Conservation (phyloP, 2,329 filamentous ascomycete species). For the Fusarium hostae region DNA sequence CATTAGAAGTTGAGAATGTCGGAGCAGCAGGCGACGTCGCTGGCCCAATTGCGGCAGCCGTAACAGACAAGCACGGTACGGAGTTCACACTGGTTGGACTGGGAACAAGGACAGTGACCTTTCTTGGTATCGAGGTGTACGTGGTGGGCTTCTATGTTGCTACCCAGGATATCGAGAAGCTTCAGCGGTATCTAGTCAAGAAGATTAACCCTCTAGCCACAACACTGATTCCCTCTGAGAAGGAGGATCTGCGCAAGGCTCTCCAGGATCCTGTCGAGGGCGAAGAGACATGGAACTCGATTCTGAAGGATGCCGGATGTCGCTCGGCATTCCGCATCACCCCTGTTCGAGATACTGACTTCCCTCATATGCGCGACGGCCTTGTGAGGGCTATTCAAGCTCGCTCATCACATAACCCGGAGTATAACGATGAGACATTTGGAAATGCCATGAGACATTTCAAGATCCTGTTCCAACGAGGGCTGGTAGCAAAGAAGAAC, state of each 20-base stretch:
- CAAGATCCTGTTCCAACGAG: constrained; percentile 82
- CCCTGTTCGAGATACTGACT: constrained; percentile 94
- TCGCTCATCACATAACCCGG: constrained; percentile 68
- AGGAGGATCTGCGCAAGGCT: constrained; percentile 73
- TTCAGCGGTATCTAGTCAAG: constrained; percentile 82
- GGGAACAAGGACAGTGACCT: constrained; percentile 89
- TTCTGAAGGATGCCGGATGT: constrained; percentile 75
- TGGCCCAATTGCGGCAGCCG: constrained; percentile 52
- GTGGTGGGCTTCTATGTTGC: constrained; percentile 93
- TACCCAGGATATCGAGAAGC: constrained; percentile 79
- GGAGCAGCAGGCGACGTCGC: constrained; percentile 40
- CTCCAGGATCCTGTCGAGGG: constrained; percentile 77
- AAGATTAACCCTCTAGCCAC: constrained; percentile 82
- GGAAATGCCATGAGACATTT: constrained; percentile 80
- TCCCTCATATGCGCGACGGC: constrained; percentile 89
- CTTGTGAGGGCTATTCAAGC: constrained; percentile 87
- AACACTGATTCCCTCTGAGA: constrained; percentile 84
- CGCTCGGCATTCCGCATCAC: constrained; percentile 84
- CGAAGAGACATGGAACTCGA: constrained; percentile 77
- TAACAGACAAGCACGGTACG: constrained; percentile 56
- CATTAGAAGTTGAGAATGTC: constrained; percentile 68
- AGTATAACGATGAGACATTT: constrained; percentile 78
- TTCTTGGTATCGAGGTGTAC: constrained; percentile 91
- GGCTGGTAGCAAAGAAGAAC: constrained; percentile 81
- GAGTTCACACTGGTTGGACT: constrained; percentile 91